Evolutionary conservation across 257 asterid species (phyloP), one percentile per base, ranked within the genome.

Genomic region (Gardenia jasminoides): DNA sequence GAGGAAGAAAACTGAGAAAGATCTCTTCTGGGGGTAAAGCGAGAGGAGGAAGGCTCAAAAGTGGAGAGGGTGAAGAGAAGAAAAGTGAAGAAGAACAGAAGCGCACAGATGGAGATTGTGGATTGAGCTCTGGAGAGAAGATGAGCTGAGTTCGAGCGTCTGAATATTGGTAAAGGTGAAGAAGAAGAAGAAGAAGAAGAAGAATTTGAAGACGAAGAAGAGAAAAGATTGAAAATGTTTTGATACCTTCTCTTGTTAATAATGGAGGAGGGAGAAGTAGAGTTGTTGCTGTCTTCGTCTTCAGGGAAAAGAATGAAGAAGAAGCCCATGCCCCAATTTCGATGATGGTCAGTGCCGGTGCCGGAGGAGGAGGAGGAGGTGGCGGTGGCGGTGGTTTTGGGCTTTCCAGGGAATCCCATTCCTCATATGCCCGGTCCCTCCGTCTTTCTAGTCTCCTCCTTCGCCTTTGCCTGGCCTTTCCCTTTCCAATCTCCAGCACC

Each of bases 51-150:
- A 70, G 93, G 87, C 17, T 86, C 88, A 22, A 87, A 79, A 6
- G 90, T 83, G 24, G 88, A 87, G 17, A 87, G 83, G 0, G 90
- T 83, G 73, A 87, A 87, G 64, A 87, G 83, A 2, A 87, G 82
- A 6, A 87, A 81, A 61, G 90, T 83, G 30, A 81, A 11, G 69
- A 85, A 83, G 74, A 85, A 50, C 9, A 87, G 80, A 10, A 87
- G 79, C 0, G 84, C 85, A 30, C 88, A 87, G 15, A 87, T 83
- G 0, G 89, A 85, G 28, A 87, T 83, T 58, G 86, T 87, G 70
- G 89, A 81, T 74, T 85, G 91, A 10, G 89, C 87, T 67, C 52
- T 77, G 4, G 83, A 48, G 5, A 81, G 76, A 22, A 83, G 80
- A 28, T 86, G 87, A 41, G 76, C 39, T 74, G 84, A 83, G 41